Base-by-base conservation (phyloP, 768 basidiomycete genomes). In the Lentinula lateritia region DNA sequence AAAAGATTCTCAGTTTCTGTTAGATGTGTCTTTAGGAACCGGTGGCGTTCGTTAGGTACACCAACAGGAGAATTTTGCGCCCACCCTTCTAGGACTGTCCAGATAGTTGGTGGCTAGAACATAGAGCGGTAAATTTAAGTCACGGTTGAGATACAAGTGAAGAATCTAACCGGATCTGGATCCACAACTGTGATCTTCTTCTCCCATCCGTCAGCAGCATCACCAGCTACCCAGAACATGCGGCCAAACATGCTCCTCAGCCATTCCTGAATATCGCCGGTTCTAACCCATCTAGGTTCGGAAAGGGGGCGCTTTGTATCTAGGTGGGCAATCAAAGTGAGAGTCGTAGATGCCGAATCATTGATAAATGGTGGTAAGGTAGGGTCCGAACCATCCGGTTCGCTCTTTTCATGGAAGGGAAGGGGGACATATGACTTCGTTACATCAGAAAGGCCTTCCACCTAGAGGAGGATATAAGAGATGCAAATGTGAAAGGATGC, bases 231-330 rank as follows among this genome's bases (percentile, higher is more conserved):
- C 89, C 89, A 92, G 69, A 92, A 91, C 87, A 90, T 90, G 41
- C 90, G 79, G 2, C 91, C 92, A 72, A 93, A 90, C 81, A 92
- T 92, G 67, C 84, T 91, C 72, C 86, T 85, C 67, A 93, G 75
- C 95, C 95, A 98, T 42, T 95, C 94, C 67, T 96, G 93, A 23
- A 95, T 84, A 69, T 95, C 92, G 35, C 96, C 96, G 7, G 90
- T 89, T 73, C 94, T 93, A 41, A 94, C 93, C 97, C 96, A 99
- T 71, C 93, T 91, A 6, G 97, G 94, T 71, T 98, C 95, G 15
- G 94, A 95, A 38, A 98, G 75, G 0, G 97, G 97, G 61, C 90
- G 86, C 36, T 83, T 85, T 61, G 84, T 91, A 72, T 99, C 96
- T 63, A 98, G 83, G 74, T 93, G 83, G 23, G 90, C 87, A 9